phyloP scores from a whole-genome alignment of 2,329 filamentous ascomycete genomes.

The Tetracladium maxilliforme region DNA sequence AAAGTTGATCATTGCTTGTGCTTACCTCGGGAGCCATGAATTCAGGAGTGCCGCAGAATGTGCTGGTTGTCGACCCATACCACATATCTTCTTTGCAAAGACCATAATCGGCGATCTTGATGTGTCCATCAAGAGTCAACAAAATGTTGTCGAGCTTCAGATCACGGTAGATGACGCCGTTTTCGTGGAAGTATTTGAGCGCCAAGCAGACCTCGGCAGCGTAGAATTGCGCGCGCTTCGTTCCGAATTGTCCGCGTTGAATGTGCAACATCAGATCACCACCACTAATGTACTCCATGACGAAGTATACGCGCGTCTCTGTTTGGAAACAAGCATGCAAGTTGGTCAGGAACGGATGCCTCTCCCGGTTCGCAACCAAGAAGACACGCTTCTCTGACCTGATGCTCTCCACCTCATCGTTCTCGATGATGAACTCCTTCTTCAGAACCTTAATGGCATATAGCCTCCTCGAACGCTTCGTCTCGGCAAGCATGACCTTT shows the following conservation, averaged over 20 bases:
- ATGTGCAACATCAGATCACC: conserved; percentile 99
- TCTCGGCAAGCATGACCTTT: conserved; percentile 98
- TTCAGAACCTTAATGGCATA: conserved; percentile 99
- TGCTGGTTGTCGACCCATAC: conserved; percentile 93
- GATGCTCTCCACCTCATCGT: conserved; percentile 96
- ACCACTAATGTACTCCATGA: conserved; percentile 98
- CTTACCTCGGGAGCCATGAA: conserved; percentile 96
- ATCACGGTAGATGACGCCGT: conserved; percentile 91
- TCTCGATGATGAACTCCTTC: conserved; percentile 99
- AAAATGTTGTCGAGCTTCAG: conserved; percentile 80
- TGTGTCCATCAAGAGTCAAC: conserved; percentile 85
- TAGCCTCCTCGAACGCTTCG: conserved; percentile 78
- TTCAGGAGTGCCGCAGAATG: conserved; percentile 97
- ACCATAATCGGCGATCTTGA: conserved; percentile 98
- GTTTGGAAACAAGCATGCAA: conserved; percentile 98
- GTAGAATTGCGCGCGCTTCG: conserved; percentile 94
- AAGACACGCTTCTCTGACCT: conserved; percentile 97
- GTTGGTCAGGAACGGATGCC: conserved; percentile 89
- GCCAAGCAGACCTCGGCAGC: conserved; percentile 94
- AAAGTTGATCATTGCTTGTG: conserved; percentile 4
- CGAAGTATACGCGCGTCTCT: conserved; percentile 95
- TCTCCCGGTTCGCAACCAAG: conserved; percentile 90
- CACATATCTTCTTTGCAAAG: conserved; percentile 99
- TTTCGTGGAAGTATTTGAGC: conserved; percentile 98
- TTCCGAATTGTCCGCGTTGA: conserved; percentile 88